Conservation (phyloP, 345 rosid genomes). For the Cardiospermum halicacabum region DNA sequence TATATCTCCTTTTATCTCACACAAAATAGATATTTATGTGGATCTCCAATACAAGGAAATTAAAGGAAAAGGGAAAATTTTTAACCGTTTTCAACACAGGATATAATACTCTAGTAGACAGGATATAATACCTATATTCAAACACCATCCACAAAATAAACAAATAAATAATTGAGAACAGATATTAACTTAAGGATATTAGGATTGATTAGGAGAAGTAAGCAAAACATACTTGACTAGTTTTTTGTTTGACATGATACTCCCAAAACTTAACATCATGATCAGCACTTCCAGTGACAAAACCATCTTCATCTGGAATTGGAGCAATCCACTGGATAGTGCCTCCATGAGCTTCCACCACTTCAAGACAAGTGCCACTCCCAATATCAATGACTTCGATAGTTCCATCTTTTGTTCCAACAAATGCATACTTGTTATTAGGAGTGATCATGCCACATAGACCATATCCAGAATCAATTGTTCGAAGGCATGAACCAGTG, state of each 20-base stretch:
- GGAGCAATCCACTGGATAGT: slow-evolving; percentile 63
- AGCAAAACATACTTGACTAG: slow-evolving; percentile 51
- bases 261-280: slow-evolving; percentile 94
- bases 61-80: background rate
- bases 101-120: background rate
- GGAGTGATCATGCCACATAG: slow-evolving; percentile 88
- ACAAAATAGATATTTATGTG: background rate
- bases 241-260: slow-evolving; percentile 57
- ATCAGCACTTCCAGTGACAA: slow-evolving; percentile 95
- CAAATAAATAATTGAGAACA: background rate
- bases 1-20: too few species aligned
- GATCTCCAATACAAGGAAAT: background rate
- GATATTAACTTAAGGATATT: background rate
- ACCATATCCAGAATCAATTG: slow-evolving; percentile 89
- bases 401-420: slow-evolving; percentile 89
- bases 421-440: slow-evolving; percentile 69
- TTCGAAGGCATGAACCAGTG: slow-evolving; percentile 88
- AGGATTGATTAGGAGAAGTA: slow-evolving; percentile 9
- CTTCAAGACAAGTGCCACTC: slow-evolving; percentile 69
- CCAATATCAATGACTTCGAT: slow-evolving; percentile 85
- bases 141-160: background rate
- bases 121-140: background rate
- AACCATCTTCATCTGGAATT: slow-evolving; percentile 74
- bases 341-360: slow-evolving; percentile 87
- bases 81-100: background rate